phyloP scores from a whole-genome alignment of 495 filamentous ascomycete species.

The Parathielavia hyrcaniae region DNA sequence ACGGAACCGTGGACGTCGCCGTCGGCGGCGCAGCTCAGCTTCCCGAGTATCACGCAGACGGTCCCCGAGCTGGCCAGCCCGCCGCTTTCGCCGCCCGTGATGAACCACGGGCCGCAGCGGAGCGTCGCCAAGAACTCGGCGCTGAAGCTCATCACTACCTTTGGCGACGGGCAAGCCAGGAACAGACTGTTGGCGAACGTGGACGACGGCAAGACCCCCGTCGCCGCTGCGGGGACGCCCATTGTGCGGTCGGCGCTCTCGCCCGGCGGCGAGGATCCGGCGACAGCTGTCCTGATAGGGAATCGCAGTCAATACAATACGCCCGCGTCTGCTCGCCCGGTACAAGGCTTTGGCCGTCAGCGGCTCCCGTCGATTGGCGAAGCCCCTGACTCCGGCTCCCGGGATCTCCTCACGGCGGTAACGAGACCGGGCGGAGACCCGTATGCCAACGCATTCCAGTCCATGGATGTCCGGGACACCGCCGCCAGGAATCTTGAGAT shows the following conservation, averaged over 20 bases:
- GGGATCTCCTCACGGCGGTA: constrained; percentile 30
- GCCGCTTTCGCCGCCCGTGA: constrained; percentile 50
- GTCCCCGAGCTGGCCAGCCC: constrained; percentile 52
- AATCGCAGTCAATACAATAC: constrained; percentile 53
- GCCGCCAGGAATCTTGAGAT: constrained; percentile 24
- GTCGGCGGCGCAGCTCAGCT: constrained; percentile 61
- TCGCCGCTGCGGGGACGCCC: constrained; percentile 73
- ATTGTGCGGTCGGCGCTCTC: constrained; percentile 89
- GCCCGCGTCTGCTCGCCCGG: constrained; percentile 66
- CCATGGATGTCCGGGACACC: constrained; percentile 14
- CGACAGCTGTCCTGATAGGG: constrained; percentile 59
- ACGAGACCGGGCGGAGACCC: constrained; percentile 20
- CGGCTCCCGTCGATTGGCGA: constrained; percentile 84
- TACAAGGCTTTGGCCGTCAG: constrained; percentile 59
- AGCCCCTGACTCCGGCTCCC: constrained; percentile 44
- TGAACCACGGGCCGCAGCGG: constrained; percentile 48
- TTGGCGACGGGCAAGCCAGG: constrained; percentile 56
- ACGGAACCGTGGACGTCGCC: constrained; percentile 79
- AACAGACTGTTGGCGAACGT: constrained; percentile 62
- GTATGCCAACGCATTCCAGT: constrained; percentile 18
- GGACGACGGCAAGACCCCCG: constrained; percentile 68
- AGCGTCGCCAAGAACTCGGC: constrained; percentile 70
- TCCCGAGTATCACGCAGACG: constrained; percentile 42
- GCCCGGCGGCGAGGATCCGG: constrained; percentile 58
- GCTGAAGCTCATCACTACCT: constrained; percentile 88